phyloP scores from a whole-genome alignment of 2,329 filamentous ascomycete species.

The Clarireedia hainanense region DNA sequence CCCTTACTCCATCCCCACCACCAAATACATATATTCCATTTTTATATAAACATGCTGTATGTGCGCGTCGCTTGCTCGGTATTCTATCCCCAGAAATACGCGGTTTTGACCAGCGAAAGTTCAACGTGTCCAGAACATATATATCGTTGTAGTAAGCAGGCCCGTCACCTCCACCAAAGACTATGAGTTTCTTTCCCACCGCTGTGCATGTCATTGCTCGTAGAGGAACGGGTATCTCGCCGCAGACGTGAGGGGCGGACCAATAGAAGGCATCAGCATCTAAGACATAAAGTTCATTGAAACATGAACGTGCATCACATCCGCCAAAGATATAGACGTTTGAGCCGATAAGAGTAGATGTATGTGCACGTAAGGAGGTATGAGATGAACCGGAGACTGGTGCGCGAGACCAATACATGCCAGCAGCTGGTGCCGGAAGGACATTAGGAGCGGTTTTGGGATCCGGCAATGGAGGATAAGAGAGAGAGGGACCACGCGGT shows the following conservation, averaged over 20 bases:
- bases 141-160: conserved; percentile 66
- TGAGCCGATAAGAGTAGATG: conserved; percentile 56
- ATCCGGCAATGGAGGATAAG: conserved; percentile 51
- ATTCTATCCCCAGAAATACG: conserved; percentile 47
- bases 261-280: conserved; percentile 65
- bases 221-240: conserved; percentile 56
- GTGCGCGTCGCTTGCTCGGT: conserved; percentile 56
- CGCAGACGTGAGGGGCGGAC: conserved; percentile 56
- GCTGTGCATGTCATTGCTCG: conserved; percentile 67
- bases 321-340: conserved; percentile 64
- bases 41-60: conserved; percentile 65
- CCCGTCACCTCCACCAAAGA: conserved; percentile 64
- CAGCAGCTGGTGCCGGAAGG: conserved; percentile 54
- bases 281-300: conserved; percentile 61
- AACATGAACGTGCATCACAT: conserved; percentile 58
- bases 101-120: conserved; percentile 58
- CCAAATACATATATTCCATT: conserved; percentile 67
- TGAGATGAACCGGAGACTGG: conserved; percentile 55
- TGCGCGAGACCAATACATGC: conserved; percentile 66
- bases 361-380: conserved; percentile 57
- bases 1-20: conserved; percentile 61
- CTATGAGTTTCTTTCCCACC: conserved; percentile 61
- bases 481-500: conserved; percentile 33
- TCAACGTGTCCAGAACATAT: conserved; percentile 63
- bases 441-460: conserved; percentile 51